Base-by-base conservation (phyloP, 2,329 filamentous ascomycete species). In the Blastomyces percursus region DNA sequence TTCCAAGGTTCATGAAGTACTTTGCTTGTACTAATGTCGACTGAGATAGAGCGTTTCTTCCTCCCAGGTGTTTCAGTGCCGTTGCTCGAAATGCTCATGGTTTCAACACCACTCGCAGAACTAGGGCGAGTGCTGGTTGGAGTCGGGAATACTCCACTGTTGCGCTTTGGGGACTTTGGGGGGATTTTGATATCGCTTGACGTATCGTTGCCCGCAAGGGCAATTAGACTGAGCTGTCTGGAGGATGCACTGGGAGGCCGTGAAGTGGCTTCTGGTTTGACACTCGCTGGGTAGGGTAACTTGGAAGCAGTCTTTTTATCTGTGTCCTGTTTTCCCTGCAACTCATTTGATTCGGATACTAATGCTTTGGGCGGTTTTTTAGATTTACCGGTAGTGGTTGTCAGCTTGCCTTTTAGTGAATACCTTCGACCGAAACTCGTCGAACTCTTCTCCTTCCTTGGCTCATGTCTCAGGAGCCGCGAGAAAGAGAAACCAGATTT, bases 391-490 rank as follows among this genome's bases (percentile, higher is more conserved):
- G 35, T n/a, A 7, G 54, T 3, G 5, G 14, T 24, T 24, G 16
- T 35, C 35, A 42, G 19, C 21, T 16, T 40, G 11, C 12, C 21
- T 57, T 30, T 57, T 21, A 40, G 14, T 0, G 54, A 24, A 35
- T 24, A 40, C 14, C 32, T 35, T 24, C 30, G n/a, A 16, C 35
- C 35, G 21, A 57, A 27, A 11, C 32, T 21, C 27, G 7, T 30
- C 9, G 54, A 42, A 42, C 21, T 48, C 58, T 62, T 63, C 14
- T 51, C 62, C n/a, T 56, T 64, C 54, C 57, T 63, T 16, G 42
- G 48, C 11, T 50, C 42, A 16, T 62, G 63, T 27, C 62, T 61
- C 50, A 65, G 56, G 9, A 65, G 38, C 16, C 63, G 62, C 4
- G 59, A 51, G 46, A 66, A 50, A 27, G 62, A 62, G 30, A 65